Evolutionary conservation across 805 yeast genomes (phyloP).

Genomic region (Tetrapisispora arboricola): DNA sequence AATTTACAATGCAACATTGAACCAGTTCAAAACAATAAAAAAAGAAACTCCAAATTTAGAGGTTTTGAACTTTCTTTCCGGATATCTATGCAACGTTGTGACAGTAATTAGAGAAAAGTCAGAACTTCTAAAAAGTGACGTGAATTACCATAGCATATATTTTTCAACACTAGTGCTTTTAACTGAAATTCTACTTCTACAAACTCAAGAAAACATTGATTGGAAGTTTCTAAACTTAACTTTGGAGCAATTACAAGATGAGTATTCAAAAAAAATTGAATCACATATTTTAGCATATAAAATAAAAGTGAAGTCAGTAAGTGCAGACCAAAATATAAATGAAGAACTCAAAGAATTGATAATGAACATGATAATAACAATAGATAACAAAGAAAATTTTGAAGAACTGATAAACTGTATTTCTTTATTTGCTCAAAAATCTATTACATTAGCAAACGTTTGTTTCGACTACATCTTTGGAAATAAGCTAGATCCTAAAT

Average conservation of each 20-base stretch:
- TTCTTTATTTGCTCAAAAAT: slow-evolving; percentile 19
- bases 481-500: slow-evolving; percentile 22
- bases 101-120: slow-evolving; percentile 9
- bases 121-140: slow-evolving; percentile 7
- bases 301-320: slow-evolving; percentile 10
- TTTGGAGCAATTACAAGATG: slow-evolving; percentile 15
- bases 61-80: slow-evolving; percentile 3
- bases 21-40: slow-evolving; percentile 7
- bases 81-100: slow-evolving; percentile 13
- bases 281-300: slow-evolving; percentile 25
- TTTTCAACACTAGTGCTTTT: slow-evolving; percentile 21
- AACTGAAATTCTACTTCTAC: slow-evolving; percentile 3
- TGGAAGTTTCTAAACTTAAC: background rate
- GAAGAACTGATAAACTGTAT: slow-evolving; percentile 21
- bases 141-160: slow-evolving; percentile 14
- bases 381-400: slow-evolving; percentile 16
- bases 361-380: slow-evolving; percentile 30
- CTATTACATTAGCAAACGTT: slow-evolving; percentile 23
- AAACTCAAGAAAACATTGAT: background rate
- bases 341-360: slow-evolving; percentile 23
- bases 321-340: slow-evolving; percentile 1
- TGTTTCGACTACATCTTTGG: slow-evolving; percentile 30
- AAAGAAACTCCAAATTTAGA: slow-evolving; percentile 3
- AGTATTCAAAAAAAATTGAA: slow-evolving; percentile 24
- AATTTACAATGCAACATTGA: slow-evolving; percentile 26